phyloP scores from a whole-genome alignment of 192 early-diverging fungal genomes.

The Radiomyces spectabilis region DNA sequence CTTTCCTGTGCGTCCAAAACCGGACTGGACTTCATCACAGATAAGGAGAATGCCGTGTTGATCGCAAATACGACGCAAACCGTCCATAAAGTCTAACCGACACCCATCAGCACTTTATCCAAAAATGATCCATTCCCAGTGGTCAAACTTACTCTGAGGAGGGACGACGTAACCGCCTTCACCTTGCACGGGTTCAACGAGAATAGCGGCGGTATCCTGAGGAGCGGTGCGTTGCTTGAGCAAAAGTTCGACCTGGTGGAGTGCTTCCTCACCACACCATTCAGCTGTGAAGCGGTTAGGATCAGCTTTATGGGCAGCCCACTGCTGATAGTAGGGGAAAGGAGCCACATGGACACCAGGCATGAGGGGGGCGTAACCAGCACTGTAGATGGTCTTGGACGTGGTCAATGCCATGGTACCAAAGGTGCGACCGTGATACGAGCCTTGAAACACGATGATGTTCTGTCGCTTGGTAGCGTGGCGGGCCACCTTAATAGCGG shows the following conservation, averaged over 20 bases:
- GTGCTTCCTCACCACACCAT: constrained; percentile 28
- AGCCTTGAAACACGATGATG: constrained; percentile 36
- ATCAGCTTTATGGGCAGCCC: constrained; percentile 20
- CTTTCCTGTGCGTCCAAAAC: constrained; percentile 38
- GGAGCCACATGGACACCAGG: constrained; percentile 33
- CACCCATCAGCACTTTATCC: not conserved
- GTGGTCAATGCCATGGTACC: constrained; percentile 39
- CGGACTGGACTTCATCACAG: constrained; percentile 35
- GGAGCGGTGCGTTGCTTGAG: constrained; percentile 33
- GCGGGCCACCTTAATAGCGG: constrained; percentile 32
- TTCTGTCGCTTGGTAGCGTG: constrained; percentile 40
- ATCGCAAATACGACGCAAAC: constrained; percentile 29
- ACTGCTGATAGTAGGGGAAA: constrained; percentile 31
- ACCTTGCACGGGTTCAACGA: constrained; percentile 34
- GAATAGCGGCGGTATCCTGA: constrained; percentile 32
- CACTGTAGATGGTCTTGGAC: constrained; percentile 34
- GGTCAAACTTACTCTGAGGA: constrained; percentile 27
- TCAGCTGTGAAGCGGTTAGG: constrained; percentile 19
- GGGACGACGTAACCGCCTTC: constrained; percentile 39
- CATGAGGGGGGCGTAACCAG: constrained; percentile 35
- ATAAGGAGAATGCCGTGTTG: constrained; percentile 34
- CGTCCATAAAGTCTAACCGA: constrained; percentile 17
- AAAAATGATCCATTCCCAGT: no score
- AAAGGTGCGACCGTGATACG: constrained; percentile 38
- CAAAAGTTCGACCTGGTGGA: constrained; percentile 28